Conservation (phyloP, 331 rosid genomes). For the Malus hybrid region DNA sequence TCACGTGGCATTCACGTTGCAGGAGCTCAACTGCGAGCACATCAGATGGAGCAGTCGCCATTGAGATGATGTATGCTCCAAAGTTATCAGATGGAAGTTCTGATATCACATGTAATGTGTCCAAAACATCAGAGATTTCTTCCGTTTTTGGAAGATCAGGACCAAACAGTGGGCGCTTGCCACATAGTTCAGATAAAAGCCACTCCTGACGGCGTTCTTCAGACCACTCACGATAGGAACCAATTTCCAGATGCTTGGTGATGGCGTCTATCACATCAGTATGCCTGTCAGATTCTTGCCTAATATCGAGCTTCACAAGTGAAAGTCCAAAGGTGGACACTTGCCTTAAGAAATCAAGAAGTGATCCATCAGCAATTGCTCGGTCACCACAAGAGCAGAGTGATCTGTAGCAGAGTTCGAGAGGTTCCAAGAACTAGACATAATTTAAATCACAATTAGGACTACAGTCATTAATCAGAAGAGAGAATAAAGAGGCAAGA, state of each 20-base stretch:
- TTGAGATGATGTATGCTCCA: constrained; percentile 98
- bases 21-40: constrained; percentile 94
- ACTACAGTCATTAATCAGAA: background rate
- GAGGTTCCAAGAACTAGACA: constrained; percentile 85
- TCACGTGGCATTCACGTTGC: constrained; percentile 84
- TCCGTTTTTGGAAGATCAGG: constrained; percentile 93
- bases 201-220: constrained; percentile 87
- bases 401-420: constrained; percentile 90
- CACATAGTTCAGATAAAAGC: constrained; percentile 79
- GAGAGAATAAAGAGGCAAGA: background rate
- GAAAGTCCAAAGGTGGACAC: constrained; percentile 95
- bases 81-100: constrained; percentile 91
- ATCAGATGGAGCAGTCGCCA: constrained; percentile 97
- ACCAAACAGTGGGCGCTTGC: constrained; percentile 93
- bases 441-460: constrained; percentile 32
- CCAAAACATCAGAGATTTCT: constrained; percentile 85
- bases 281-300: constrained; percentile 98
- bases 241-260: constrained; percentile 83
- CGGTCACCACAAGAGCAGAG: constrained; percentile 88
- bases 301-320: constrained; percentile 85
- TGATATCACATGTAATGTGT: constrained; percentile 78
- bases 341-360: constrained; percentile 96
- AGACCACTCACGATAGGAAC: constrained; percentile 94
- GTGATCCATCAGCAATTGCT: constrained; percentile 93
- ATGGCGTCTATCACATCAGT: constrained; percentile 92